These are phyloP conservation scores for Paraleonurus japonicus DNA, from an alignment of 257 asterid species.

Conservation along the genomic window DNA sequence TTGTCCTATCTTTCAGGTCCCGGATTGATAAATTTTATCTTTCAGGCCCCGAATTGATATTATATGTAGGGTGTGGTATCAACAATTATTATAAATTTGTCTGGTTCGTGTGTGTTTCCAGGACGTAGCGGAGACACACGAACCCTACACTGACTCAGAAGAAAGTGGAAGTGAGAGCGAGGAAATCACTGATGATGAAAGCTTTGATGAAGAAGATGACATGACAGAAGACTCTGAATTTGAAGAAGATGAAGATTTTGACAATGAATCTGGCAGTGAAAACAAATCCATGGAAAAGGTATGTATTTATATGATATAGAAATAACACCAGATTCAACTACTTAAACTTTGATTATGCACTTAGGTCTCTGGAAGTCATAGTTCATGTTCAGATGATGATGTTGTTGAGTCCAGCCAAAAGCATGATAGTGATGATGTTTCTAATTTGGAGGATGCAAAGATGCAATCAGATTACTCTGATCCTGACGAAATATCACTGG, in stretches of 20 bases:
- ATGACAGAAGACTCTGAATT: slow-evolving; percentile 50
- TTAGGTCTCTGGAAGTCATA: slow-evolving; percentile 48
- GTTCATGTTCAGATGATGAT: slow-evolving; percentile 40
- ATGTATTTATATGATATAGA: slow-evolving; percentile 19
- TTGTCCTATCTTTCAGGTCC: no score
- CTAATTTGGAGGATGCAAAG: slow-evolving; percentile 33
- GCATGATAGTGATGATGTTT: no score
- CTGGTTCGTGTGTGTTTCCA: slow-evolving; percentile 23
- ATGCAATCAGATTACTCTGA: slow-evolving; percentile 30
- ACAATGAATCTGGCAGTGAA: slow-evolving; percentile 50
- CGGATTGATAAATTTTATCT: no score
- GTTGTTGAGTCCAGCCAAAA: slow-evolving; percentile 33
- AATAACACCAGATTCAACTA: neutral
- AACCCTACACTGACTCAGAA: slow-evolving; percentile 86
- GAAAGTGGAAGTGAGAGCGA: slow-evolving; percentile 84
- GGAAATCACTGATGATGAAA: slow-evolving; percentile 70
- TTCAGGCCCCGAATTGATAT: no score
- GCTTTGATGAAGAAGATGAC: slow-evolving; percentile 63
- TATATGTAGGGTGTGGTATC: neutral
- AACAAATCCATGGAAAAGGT: slow-evolving; percentile 47
- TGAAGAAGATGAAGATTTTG: slow-evolving; percentile 50
- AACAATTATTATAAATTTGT: no score
- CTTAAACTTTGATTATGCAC: slow-evolving; percentile 29
- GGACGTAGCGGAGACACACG: slow-evolving; percentile 77
- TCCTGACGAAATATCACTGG: slow-evolving; percentile 38